A percentile compares a stretch with the other conserved stretches of the same genome.
Conservation (phyloP, 495 filamentous ascomycete genomes). For the Xanthoparmelia taractica region DNA sequence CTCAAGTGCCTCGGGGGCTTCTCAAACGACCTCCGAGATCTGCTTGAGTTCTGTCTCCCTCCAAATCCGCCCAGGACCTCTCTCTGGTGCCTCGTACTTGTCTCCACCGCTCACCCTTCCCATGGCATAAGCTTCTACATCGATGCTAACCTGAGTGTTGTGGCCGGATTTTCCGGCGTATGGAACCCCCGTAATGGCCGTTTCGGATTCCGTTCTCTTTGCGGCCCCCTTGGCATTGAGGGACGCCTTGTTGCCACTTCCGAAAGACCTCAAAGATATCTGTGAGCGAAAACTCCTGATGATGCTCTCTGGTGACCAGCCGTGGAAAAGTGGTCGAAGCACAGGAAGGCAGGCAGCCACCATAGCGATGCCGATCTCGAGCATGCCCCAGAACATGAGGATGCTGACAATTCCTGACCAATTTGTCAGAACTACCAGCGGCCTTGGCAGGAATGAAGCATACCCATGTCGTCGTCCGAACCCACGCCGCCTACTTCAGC, state of each 20-base stretch:
- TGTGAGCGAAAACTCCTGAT: slow-evolving; percentile 1
- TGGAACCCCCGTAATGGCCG: not conserved
- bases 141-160: not conserved
- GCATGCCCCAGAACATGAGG: slow-evolving; percentile 1
- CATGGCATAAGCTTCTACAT: not conserved
- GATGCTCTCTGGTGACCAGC: not conserved
- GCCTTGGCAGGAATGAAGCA: not conserved
- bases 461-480: slow-evolving; percentile 2
- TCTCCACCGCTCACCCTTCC: not conserved
- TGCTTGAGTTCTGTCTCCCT: slow-evolving; percentile 4
- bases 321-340: slow-evolving; percentile 38
- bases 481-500: not conserved
- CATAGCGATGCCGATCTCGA: slow-evolving; percentile 41
- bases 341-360: slow-evolving; percentile 42
- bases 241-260: not conserved
- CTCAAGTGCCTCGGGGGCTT: not conserved
- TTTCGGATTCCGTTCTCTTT: not conserved
- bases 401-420: not conserved
- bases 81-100: not conserved
- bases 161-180: not conserved
- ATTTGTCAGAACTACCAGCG: not conserved
- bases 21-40: not conserved
- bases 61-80: slow-evolving; percentile 3
- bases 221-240: not conserved
- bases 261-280: not conserved